Base-by-base conservation (phyloP, 176 grass and related monocot genomes). In the Avena sativa region DNA sequence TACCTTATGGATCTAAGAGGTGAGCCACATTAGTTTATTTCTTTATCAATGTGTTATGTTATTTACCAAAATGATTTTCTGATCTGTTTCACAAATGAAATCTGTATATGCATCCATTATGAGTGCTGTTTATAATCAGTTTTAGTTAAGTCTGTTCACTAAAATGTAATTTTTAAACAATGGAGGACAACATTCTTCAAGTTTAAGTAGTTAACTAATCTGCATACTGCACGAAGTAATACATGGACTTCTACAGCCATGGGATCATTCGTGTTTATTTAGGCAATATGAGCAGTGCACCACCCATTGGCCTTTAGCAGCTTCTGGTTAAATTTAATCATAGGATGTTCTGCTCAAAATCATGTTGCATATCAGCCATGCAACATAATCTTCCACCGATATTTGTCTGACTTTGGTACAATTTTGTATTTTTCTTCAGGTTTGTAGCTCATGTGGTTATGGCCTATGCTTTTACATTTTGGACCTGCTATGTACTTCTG, bases 401-500 rank as follows among this genome's bases (percentile, higher is more conserved):
- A 78, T 58, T 57, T 70, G 23, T 68, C 21, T 48, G 21, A 79
- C 55, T 51, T 79, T 70, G 8, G 3, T 38, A 15, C 60, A 28
- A 25, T 43, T 58, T 51, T 66, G 9, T 58, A 13, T 46, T 67
- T 84, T 74, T 89, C 63, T 72, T 28, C 92, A 99, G 97, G 81
- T 96, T 99, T 83, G 87, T 88, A 71, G 79, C 92, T 81, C 97
- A 99, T 74, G 79, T 96, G 87, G 12, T 66, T 76, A 90, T 99
- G 94, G 87, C 89, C 64, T 99, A 99, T 90, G 85, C 15, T 8
- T 93, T 99, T 88, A 96, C 94, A 62, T 99, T 99, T 93, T 99
- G 97, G 97, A 96, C 97, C 50, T 99, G 92, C 70, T 99, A 96
- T 89, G 83, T 99, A 64, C 82, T 99, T 78, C 26, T 83, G 9